Conservation (phyloP, 495 filamentous ascomycete species). For the Lindgomyces ingoldianus region DNA sequence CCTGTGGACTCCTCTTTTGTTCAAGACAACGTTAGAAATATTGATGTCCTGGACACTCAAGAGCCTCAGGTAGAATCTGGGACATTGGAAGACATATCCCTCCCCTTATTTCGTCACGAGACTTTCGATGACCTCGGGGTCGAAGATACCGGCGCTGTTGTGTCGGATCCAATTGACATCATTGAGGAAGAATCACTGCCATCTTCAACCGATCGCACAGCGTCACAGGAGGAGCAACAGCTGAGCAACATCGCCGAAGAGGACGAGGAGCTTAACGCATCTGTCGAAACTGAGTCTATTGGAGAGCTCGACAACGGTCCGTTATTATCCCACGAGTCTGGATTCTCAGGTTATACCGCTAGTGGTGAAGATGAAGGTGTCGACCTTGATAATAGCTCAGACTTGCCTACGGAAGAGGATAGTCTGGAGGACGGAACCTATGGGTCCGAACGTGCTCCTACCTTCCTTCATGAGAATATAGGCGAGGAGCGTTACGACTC, state of each 20-base stretch:
- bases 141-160: background rate
- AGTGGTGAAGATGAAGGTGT: background rate
- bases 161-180: background rate
- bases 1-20: background rate
- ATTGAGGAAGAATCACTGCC: background rate
- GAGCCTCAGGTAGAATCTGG: too few relatives aligned
- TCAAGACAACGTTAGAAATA: too few relatives aligned
- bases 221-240: background rate
- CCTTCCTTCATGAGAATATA: background rate
- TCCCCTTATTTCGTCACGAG: slow-evolving; percentile 16
- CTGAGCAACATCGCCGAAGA: background rate
- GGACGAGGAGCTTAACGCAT: background rate
- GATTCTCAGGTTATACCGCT: background rate
- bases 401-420: background rate
- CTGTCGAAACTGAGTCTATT: too few relatives aligned
- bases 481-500: background rate
- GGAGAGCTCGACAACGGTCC: slow-evolving; percentile 10
- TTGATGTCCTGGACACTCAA: too few relatives aligned
- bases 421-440: background rate
- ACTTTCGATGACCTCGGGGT: background rate
- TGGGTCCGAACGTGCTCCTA: slow-evolving; percentile 8
- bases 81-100: too few relatives aligned
- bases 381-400: background rate
- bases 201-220: background rate
- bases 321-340: slow-evolving; percentile 11